Evolutionary conservation across 371 early-diverging fungal genomes (phyloP).

Genomic region (Lichtheimia hyalospora): DNA sequence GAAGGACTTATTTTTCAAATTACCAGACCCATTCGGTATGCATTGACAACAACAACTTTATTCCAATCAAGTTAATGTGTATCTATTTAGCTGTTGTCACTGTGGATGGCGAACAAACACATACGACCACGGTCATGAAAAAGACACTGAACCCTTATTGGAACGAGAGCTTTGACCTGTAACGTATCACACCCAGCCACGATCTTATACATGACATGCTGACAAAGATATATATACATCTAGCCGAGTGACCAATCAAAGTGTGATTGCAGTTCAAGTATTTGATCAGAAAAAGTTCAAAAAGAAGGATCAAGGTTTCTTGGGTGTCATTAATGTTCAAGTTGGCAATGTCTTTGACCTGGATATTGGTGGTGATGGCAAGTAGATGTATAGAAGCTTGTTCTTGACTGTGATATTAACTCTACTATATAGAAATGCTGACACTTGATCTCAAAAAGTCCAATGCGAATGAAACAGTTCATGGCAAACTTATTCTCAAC

Average conservation of each 20-base stretch:
- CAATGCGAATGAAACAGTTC: constrained; percentile 77
- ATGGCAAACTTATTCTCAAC: constrained; percentile 81
- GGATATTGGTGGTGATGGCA: constrained; percentile 70
- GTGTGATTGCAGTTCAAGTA: constrained; percentile 89
- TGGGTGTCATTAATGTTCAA: constrained; percentile 90
- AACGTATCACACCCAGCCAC: constrained; percentile 17
- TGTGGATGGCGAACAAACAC: constrained; percentile 83
- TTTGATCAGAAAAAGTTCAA: constrained; percentile 97
- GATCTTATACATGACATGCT: too few species aligned
- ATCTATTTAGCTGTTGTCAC: constrained; percentile 75
- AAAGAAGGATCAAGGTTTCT: constrained; percentile 91
- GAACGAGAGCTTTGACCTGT: constrained; percentile 77
- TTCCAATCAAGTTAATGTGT: background rate
- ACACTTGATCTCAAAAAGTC: constrained; percentile 85
- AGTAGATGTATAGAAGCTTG: too few species aligned
- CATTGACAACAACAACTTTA: background rate
- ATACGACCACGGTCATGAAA: constrained; percentile 76
- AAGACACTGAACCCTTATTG: constrained; percentile 82
- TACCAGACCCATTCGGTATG: constrained; percentile 69
- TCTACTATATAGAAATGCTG: constrained; percentile 72
- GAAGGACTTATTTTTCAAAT: constrained; percentile 78
- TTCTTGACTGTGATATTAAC: background rate
- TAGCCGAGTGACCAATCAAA: constrained; percentile 71
- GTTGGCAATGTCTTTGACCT: constrained; percentile 81
- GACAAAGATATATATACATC: background rate